phyloP scores from a whole-genome alignment of 352 stramenopile genomes.

The Plasmopara viticola region DNA sequence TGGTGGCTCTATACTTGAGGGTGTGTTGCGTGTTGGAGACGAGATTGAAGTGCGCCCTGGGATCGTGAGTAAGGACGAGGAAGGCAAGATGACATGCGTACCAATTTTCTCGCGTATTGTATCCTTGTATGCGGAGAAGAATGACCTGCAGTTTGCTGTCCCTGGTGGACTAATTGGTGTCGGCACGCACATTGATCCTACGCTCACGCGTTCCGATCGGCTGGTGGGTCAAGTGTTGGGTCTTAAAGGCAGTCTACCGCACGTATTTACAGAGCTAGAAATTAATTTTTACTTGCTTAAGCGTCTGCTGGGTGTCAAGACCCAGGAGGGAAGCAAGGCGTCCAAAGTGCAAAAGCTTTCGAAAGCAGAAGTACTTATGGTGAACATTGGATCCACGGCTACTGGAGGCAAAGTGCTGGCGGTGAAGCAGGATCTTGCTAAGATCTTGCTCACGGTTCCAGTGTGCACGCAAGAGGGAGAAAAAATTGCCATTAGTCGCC shows the following conservation, averaged over 20 bases:
- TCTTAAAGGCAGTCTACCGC: conserved; percentile 94
- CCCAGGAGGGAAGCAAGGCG: conserved; percentile 97
- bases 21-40: conserved; percentile 95
- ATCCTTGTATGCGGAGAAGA: conserved; percentile 98
- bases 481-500: conserved; percentile 99
- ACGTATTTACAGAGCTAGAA: conserved; percentile 99
- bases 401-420: conserved; percentile 94
- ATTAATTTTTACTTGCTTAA: conserved; percentile 99
- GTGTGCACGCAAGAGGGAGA: conserved; percentile 99
- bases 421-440: conserved; percentile 97
- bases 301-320: conserved; percentile 98
- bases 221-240: conserved; percentile 98
- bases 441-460: conserved; percentile 98
- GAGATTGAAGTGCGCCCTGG: conserved; percentile 99
- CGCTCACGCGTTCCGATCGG: conserved; percentile 97
- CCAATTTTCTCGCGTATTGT: conserved; percentile 93
- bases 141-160: conserved; percentile 98
- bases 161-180: conserved; percentile 99
- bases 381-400: conserved; percentile 99
- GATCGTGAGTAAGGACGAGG: conserved; percentile 98
- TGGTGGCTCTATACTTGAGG: conserved; percentile 92
- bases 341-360: conserved; percentile 99
- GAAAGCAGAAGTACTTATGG: conserved; percentile 99
- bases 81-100: conserved; percentile 92
- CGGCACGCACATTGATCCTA: conserved; percentile 98